Evolutionary conservation across 2,329 filamentous ascomycete species (phyloP).

Genomic region (Aspergillus floridensis): DNA sequence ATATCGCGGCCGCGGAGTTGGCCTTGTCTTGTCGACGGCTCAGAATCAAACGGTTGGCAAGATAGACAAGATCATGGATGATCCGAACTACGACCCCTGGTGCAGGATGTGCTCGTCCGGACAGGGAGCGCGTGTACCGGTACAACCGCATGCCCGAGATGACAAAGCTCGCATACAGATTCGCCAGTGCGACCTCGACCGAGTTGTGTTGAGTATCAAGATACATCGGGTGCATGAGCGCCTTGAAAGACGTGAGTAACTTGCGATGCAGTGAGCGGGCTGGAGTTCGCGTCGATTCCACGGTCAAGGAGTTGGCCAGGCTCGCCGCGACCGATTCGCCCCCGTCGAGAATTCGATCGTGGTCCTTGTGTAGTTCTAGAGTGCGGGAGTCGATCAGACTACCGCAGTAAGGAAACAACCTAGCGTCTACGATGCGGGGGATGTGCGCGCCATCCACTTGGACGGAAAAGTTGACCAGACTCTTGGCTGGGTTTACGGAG

Average conservation of each 20-base stretch:
- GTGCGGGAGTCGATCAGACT: conserved; percentile 70
- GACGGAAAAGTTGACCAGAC: conserved; percentile 77
- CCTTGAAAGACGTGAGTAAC: conserved; percentile 70
- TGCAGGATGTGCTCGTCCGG: conserved; percentile 52
- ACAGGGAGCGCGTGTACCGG: conserved; percentile 60
- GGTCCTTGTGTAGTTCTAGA: conserved; percentile 71
- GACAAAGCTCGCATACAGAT: conserved; percentile 69
- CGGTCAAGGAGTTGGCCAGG: conserved; percentile 70
- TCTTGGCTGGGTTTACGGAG: conserved; percentile 72
- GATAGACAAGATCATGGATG: conserved; percentile 62
- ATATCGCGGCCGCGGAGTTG: conserved; percentile 35
- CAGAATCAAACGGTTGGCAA: conserved; percentile 64
- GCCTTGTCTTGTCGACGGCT: conserved; percentile 41
- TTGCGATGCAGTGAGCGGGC: conserved; percentile 80
- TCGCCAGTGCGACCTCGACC: conserved; percentile 64
- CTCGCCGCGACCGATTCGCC: conserved; percentile 52
- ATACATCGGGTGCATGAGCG: conserved; percentile 67
- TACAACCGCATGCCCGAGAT: conserved; percentile 76
- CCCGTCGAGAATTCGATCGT: conserved; percentile 49
- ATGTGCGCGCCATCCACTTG: conserved; percentile 54
- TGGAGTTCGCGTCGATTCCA: conserved; percentile 69
- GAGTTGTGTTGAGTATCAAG: conserved; percentile 68
- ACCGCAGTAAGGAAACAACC: conserved; percentile 82
- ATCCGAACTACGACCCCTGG: conserved; percentile 62
- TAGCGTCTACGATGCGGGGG: conserved; percentile 46